These are phyloP conservation scores for Phytophthora idaei DNA, from an alignment of 352 stramenopile species.

Conservation along the genomic window DNA sequence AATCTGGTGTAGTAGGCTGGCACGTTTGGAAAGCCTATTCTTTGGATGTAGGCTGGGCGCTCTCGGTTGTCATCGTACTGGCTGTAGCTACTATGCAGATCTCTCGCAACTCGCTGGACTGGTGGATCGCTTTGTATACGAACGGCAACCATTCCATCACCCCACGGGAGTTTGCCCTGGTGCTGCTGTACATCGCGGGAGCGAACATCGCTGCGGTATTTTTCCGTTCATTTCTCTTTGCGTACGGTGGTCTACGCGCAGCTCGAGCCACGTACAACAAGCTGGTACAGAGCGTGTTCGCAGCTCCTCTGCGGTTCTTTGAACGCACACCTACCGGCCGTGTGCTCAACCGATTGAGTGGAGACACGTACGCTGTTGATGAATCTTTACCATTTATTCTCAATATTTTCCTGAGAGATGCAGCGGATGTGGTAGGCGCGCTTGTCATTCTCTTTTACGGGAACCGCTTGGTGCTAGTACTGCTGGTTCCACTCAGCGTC, in stretches of 20 bases:
- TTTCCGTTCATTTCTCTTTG: constrained; percentile 86
- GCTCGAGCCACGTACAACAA: constrained; percentile 63
- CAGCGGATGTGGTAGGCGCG: constrained; percentile 68
- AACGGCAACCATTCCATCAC: constrained; percentile 64
- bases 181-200: constrained; percentile 67
- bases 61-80: constrained; percentile 59
- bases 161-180: constrained; percentile 52
- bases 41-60: constrained; percentile 46
- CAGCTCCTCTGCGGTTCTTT: constrained; percentile 69
- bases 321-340: constrained; percentile 67
- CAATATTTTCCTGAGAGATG: constrained; percentile 89
- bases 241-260: constrained; percentile 74
- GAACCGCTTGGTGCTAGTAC: constrained; percentile 72
- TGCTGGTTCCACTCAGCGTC: constrained; percentile 76
- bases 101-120: constrained; percentile 79
- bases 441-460: constrained; percentile 83
- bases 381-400: constrained; percentile 89
- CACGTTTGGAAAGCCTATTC: constrained; percentile 74
- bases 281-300: constrained; percentile 62
- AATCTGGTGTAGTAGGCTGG: constrained; percentile 55
- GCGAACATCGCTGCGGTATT: constrained; percentile 75
- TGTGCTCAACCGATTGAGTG: constrained; percentile 81
- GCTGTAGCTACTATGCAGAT: constrained; percentile 75
- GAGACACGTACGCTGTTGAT: constrained; percentile 85
- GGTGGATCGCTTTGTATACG: constrained; percentile 86